A percentile compares a stretch with the other conserved stretches of the same genome.
Conservation (phyloP, 1,284 basidiomycete species). For the Austroboletus niveus region DNA sequence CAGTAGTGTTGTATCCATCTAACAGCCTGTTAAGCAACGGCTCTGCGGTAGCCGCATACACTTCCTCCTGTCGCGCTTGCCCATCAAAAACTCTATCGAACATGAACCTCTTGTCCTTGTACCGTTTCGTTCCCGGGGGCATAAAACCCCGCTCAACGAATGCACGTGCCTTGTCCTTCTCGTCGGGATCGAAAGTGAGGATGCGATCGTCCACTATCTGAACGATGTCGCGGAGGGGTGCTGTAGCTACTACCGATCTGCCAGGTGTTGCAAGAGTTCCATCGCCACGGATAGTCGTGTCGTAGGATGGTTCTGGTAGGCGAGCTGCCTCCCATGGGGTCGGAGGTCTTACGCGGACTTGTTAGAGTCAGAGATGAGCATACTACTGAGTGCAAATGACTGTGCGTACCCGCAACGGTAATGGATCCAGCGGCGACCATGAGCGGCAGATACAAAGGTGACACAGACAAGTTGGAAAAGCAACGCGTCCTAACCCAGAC, state of each 20-base stretch:
- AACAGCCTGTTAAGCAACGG: constrained; percentile 81
- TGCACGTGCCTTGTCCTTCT: constrained; percentile 71
- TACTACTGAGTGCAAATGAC: neutral
- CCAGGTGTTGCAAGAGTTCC: constrained; percentile 73
- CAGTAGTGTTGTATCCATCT: constrained; percentile 95
- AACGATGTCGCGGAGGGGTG: constrained; percentile 70
- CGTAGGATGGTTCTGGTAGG: constrained; percentile 69
- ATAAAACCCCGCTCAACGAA: constrained; percentile 80
- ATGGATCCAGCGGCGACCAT: constrained; percentile 87
- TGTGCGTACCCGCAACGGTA: constrained; percentile 71
- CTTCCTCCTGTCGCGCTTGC: constrained; percentile 77
- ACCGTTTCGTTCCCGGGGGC: constrained; percentile 82
- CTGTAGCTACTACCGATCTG: constrained; percentile 47
- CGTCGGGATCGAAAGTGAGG: constrained; percentile 93
- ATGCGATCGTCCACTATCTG: constrained; percentile 83
- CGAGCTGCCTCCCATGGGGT: constrained; percentile 79
- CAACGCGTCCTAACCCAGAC: constrained; percentile 26
- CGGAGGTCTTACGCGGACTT: constrained; percentile 91
- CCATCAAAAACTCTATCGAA: constrained; percentile 90
- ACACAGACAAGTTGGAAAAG: constrained; percentile 30
- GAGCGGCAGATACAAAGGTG: constrained; percentile 4
- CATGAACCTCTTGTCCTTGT: constrained; percentile 93
- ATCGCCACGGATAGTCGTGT: constrained; percentile 74
- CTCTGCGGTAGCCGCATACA: constrained; percentile 83
- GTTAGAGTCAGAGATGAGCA: constrained; percentile 10